phyloP scores from a whole-genome alignment of 331 rosid genomes.

The Quercus phellos region DNA sequence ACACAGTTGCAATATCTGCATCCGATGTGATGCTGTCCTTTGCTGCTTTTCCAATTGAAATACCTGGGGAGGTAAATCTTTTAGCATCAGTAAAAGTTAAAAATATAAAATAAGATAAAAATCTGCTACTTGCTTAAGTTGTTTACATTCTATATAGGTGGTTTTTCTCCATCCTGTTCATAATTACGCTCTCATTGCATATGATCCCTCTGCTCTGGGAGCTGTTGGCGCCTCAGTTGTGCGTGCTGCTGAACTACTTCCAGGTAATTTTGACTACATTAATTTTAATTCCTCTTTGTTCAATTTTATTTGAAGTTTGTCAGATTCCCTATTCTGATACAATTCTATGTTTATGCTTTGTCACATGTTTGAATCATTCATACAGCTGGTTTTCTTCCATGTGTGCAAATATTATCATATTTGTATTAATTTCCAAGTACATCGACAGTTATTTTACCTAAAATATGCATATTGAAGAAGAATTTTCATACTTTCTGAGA shows the following conservation, averaged over 20 bases:
- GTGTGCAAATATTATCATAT: not conserved
- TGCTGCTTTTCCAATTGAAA: slow-evolving; percentile 89
- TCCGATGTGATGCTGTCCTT: slow-evolving; percentile 89
- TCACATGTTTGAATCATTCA: not conserved
- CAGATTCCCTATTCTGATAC: not conserved
- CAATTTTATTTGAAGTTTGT: not conserved
- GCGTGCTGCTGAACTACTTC: slow-evolving; percentile 85
- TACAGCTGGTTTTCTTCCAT: not conserved
- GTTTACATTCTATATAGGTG: slow-evolving; percentile 51
- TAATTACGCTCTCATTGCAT: slow-evolving; percentile 85
- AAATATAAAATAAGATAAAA: not conserved
- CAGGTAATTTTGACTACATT: slow-evolving; percentile 48
- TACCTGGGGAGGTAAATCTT: slow-evolving; percentile 86
- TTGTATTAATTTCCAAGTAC: not conserved
- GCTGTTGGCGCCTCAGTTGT: slow-evolving; percentile 72
- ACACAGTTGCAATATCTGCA: slow-evolving; percentile 83
- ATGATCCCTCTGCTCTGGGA: slow-evolving; percentile 93
- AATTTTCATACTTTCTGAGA: slow-evolving; percentile 28
- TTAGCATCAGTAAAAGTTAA: slow-evolving; percentile 11
- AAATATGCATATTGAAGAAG: not conserved
- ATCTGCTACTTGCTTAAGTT: slow-evolving; percentile 10
- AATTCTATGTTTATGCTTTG: not conserved
- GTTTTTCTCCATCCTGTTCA: slow-evolving; percentile 96
- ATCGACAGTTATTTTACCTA: not conserved
- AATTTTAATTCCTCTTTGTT: not conserved